Base-by-base conservation (phyloP, 2,329 filamentous ascomycete genomes). In the Aspergillus alliaceus region DNA sequence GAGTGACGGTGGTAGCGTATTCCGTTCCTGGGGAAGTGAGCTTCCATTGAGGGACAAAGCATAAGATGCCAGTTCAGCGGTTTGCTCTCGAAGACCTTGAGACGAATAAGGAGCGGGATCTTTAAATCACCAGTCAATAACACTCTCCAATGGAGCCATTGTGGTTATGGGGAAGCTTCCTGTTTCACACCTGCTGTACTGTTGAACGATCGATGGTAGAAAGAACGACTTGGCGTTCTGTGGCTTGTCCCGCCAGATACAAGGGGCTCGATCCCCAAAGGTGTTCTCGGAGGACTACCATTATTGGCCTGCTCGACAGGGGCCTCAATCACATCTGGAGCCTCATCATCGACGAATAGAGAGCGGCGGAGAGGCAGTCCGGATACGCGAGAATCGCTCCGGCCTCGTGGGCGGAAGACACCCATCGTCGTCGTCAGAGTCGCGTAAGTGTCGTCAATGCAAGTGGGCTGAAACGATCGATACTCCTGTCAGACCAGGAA, bases 21-120 rank as follows among this genome's bases (percentile, higher is more conserved):
- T 65, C 12, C 64, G 59, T 32, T 69, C 64, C n/a, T 63, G 64
- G 25, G 65, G 65, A 29, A 59, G 44, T 25, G 69, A 66, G 20
- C 60, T 62, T 44, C 63, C 66, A 58, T 70, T 70, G 39, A 72
- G 54, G 37, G 88, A 88, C 27, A 96, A 82, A 50, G 91, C 87
- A 71, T 93, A 91, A 18, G 86, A 91, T 42, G 92, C 92, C 56
- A 96, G 81, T 75, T 96, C 91, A 51, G 91, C 90, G 2, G 92
- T 96, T 70, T 95, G 89, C 75, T 95, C 88, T 62, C 92, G 88
- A 39, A 96, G 89, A 63, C 87, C 90, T 58, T 87, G 86, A 32
- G 82, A 83, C 37, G 90, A 89, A 73, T 90, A 90, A 65, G 90
- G 85, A 18, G 86, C 83, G 65, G 85, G 89, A 69, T 93, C 90